phyloP scores from a whole-genome alignment of 2,329 filamentous ascomycete species.

The Cladophialophora immunda region DNA sequence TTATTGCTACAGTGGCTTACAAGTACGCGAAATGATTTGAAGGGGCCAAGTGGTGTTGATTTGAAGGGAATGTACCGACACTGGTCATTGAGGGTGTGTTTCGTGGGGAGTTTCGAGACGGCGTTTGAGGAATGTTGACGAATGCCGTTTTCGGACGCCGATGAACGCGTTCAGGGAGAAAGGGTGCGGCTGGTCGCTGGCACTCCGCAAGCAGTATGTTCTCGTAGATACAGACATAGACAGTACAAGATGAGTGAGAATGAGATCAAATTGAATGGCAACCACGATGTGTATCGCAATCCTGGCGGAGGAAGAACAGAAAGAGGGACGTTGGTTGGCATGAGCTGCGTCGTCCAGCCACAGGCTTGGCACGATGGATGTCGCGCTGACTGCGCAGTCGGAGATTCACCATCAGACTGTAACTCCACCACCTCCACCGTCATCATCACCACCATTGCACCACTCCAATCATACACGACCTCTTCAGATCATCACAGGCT shows the following conservation, averaged over 20 bases:
- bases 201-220: neutral
- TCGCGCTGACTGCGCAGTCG: neutral
- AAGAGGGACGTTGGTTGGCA: neutral
- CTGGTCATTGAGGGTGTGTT: neutral
- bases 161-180: neutral
- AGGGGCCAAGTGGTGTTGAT: neutral
- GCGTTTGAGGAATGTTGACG: constrained; percentile 17
- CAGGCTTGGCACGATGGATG: constrained; percentile 12
- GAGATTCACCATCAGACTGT: neutral
- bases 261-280: neutral
- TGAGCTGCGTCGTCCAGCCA: neutral
- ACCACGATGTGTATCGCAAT: neutral
- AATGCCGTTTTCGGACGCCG: constrained; percentile 13
- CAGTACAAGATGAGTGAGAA: neutral
- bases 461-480: neutral
- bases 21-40: neutral
- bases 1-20: neutral
- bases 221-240: neutral
- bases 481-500: constrained; percentile 29
- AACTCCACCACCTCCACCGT: neutral
- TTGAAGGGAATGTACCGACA: neutral
- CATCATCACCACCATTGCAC: constrained; percentile 9
- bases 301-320: neutral
- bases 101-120: neutral
- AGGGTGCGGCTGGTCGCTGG: neutral